Percentiles rank a stretch among this genome's conserved stretches.
Conservation (phyloP, 306 rosid species). For the Dryas alaskensis region DNA sequence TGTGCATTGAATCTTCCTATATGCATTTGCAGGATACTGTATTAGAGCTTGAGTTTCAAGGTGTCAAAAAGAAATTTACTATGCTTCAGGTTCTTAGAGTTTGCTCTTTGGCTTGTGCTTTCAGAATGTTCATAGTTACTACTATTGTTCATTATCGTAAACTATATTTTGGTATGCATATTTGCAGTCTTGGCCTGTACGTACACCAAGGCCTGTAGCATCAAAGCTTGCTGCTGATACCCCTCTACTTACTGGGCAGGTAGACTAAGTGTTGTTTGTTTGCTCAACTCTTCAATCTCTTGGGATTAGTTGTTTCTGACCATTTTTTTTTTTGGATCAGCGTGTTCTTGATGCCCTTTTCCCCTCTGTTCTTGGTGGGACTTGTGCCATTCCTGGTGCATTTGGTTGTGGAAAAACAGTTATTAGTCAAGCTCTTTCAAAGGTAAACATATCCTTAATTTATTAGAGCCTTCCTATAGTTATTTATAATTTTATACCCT, state of each 20-base stretch:
- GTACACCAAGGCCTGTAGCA: constrained; percentile 97
- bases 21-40: constrained; percentile 73
- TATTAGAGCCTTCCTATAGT: background rate
- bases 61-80: constrained; percentile 82
- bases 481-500: background rate
- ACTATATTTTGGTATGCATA: constrained; percentile 7
- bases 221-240: constrained; percentile 99
- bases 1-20: constrained; percentile 18
- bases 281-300: constrained; percentile 9
- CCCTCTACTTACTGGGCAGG: constrained; percentile 99
- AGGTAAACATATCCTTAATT: constrained; percentile 45
- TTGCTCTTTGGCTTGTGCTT: constrained; percentile 22
- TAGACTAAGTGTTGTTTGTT: constrained; percentile 26
- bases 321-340: constrained; percentile 44
- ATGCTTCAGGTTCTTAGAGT: constrained; percentile 85
- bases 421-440: constrained; percentile 99
- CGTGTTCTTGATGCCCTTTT: constrained; percentile 99
- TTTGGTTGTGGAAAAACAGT: constrained; percentile 99
- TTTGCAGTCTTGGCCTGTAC: constrained; percentile 94
- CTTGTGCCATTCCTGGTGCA: constrained; percentile 99
- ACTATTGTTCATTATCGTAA: background rate
- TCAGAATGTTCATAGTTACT: constrained; percentile 19
- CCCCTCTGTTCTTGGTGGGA: constrained; percentile 99
- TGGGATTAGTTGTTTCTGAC: constrained; percentile 14
- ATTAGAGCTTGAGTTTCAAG: constrained; percentile 98